Percentiles rank a stretch among this genome's conserved stretches.
These are phyloP conservation scores for Penicillium thymicola DNA, from an alignment of 2,329 filamentous ascomycete genomes.

Conservation along the genomic window DNA sequence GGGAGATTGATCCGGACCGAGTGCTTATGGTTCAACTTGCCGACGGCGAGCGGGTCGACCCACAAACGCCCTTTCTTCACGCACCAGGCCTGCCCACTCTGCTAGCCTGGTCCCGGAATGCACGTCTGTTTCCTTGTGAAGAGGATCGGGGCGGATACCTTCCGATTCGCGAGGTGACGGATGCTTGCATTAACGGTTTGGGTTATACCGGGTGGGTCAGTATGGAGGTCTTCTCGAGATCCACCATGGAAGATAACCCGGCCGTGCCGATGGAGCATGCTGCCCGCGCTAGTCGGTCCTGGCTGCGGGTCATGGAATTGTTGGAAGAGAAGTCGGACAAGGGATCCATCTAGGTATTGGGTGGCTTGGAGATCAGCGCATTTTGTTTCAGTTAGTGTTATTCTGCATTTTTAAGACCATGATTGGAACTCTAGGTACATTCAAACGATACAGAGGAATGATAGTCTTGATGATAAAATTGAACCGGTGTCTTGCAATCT, in stretches of 20 bases:
- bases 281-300: conserved; percentile 36
- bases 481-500: background rate
- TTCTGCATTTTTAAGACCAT: background rate
- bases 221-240: conserved; percentile 65
- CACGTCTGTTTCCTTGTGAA: conserved; percentile 65
- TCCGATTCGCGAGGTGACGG: conserved; percentile 59
- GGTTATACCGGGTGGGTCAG: conserved; percentile 67
- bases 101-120: conserved; percentile 77
- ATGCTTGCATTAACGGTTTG: conserved; percentile 58
- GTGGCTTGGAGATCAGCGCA: background rate
- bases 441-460: background rate
- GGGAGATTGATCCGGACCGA: conserved; percentile 57
- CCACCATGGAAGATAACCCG: conserved; percentile 51
- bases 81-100: conserved; percentile 55
- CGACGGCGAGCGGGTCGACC: conserved; percentile 62
- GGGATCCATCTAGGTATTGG: background rate
- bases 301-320: conserved; percentile 14
- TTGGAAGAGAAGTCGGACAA: conserved; percentile 6
- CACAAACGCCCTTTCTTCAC: conserved; percentile 56
- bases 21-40: conserved; percentile 74
- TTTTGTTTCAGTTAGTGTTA: background rate
- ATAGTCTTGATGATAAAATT: background rate
- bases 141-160: conserved; percentile 62
- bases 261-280: conserved; percentile 57
- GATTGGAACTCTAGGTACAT: background rate